Base-by-base conservation (phyloP, 306 rosid species). In the Castanea mollissima region DNA sequence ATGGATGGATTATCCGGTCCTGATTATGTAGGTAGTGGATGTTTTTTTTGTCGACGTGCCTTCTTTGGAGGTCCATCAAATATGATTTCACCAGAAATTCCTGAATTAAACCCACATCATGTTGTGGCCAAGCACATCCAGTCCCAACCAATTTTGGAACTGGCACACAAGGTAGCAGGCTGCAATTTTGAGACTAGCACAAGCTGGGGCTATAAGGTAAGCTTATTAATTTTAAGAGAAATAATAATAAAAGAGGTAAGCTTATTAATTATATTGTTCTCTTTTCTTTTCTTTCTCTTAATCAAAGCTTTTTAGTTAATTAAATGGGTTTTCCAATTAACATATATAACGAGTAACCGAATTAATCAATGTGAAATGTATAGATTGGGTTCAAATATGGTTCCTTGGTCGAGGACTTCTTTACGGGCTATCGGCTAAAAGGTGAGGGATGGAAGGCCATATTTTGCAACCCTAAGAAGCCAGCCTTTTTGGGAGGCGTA, bases 141-240 rank as follows among this genome's bases (percentile, higher is more conserved):
- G 6, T 78, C 76, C 6, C 46, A 6, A 3, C 31, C 79, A 15
- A 55, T 83, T 21, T 5, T 83, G 51, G 76, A 55, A 2, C 29
- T 80, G 78, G 87, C 89, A 2, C 65, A 78, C 46, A 13, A 5
- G 5, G 89, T 88, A 55, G 82, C 89, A 0, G 57, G 67, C 35
- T 88, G 85, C 74, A 78, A 73, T 6, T 85, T 74, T 5, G 91
- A 83, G 64, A 73, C 52, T 2, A 7, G 23, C 5, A 76, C 84
- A 29, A 69, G 73, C 55, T 88, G 91, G 89, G 91, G 89, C 19
- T 68, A 21, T n/a, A 67, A 88, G 89, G 91, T 87, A 54, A 60
- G 67, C 67, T 11, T 9, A 20, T 2, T 56, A 35, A 35, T 35
- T 6, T 35, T 35, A 35, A 6, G 44, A 35, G 44, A 6, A 35